Base-by-base conservation (phyloP, 2,329 filamentous ascomycete genomes). In the Hypoxylon sp. region DNA sequence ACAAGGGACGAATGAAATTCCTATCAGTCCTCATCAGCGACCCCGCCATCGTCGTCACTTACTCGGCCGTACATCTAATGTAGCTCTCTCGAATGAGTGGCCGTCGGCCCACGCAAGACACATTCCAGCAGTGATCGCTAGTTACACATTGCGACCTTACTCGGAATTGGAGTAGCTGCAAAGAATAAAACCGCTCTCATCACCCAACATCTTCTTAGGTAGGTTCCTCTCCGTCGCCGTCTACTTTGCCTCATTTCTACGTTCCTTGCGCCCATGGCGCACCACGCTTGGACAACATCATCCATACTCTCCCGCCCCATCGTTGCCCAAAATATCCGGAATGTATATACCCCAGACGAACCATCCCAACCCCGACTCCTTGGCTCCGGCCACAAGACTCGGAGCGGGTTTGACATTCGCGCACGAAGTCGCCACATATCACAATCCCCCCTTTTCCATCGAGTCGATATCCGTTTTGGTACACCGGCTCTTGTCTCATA, bases 261-360 rank as follows among this genome's bases (percentile, higher is more conserved):
- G 14, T 37, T 70, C 63, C 42, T 55, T 54, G 67, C 61, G 66
- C 60, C 60, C 31, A 67, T 64, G 63, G 69, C 63, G 69, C 66
- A 53, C 54, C 57, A 59, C 17, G 44, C 51, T 63, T 54, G 58
- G 46, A 58, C 19, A 61, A 61, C 17, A 53, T 48, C 55, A 59
- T 46, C 63, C 50, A 50, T 63, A 53, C 37, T 47, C 33, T 59
- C 67, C 60, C 47, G n/a, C 48, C 22, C 26, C 42, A 35, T 63
- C 63, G 44, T 37, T 51, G 37, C 39, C 35, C 50, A 71, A 10
- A 63, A 58, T 59, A 29, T 59, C 63, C 51, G 53, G 60, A 46
- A 73, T 71, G 71, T 71, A 66, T 71, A 66, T 73, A 69, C 71
- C 71, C 37, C 63, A 55, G 51, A 55, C 66, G 53, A 67, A 58